Base-by-base conservation (phyloP, 805 yeast genomes). In the Sugiyamaella boreocaroliniensis region DNA sequence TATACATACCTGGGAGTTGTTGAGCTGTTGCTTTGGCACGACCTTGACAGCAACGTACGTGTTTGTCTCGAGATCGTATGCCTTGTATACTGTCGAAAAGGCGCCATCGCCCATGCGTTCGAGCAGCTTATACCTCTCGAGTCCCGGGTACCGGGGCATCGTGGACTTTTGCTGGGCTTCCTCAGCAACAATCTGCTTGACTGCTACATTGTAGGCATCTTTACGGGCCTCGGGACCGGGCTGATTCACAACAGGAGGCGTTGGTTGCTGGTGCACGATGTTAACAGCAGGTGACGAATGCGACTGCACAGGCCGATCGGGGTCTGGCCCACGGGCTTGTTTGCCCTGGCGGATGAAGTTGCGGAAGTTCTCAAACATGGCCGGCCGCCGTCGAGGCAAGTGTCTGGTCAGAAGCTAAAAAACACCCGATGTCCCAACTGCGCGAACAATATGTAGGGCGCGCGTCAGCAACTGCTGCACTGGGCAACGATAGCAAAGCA, bases 1-100 rank as follows among this genome's bases (percentile, higher is more conserved):
- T 22, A 22, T 57, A 67, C 58, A 63, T 64, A 61, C 64, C 61
- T 68, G 74, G 41, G 66, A 56, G 16, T 63, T 50, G 44, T 61
- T 61, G 40, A 84, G 71, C 50, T 76, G 75, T 45, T 69, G 68
- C 64, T 88, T 88, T 59, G 79, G 76, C 45, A 89, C 86, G 54
- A 86, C 78, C 63, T 88, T 88, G 61, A 88, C 79, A 11, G 96
- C 96, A 14, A 87, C 83, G 40, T 70, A 68, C 47, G 76, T 67
- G 32, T 70, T 66, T 5, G 73, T 64, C 10, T 59, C 58, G 2
- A 69, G 58, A 60, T 83, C 83, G 14, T 72, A 64, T 0, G 95
- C 95, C 64, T 78, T 82, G 71, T 82, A 87, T 4, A 92, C 98
- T 11, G 79, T 76, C 2, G 96, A 87, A 65, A 92, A 90, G 0